Evolutionary conservation across 2,329 filamentous ascomycete species (phyloP), one percentile per base, ranked within the genome.

Genomic region (Sclerotinia trifoliorum): DNA sequence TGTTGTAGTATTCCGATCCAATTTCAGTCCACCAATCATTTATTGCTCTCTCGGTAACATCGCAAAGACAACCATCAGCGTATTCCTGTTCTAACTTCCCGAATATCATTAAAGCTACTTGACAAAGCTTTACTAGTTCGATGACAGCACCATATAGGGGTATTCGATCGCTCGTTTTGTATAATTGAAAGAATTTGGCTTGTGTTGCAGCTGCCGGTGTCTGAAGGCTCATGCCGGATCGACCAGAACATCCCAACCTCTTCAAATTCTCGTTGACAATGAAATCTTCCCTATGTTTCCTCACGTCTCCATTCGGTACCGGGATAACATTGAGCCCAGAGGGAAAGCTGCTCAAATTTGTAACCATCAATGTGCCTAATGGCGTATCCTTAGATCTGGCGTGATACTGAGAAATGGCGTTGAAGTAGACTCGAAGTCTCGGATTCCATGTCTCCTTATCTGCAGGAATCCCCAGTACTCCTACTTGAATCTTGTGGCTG

Each of bases 1-100:
- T 87, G 67, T 94, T 96, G 81, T 94, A 97, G 75, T 95, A 90
- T 73, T 98, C 94, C 0, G 89, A 90, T 1, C 95, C 95, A 69
- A 97, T 90, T 75, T 97, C 92, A 1, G 91, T 89, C 95, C 95
- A 98, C 95, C 95, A 99, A 78, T 97, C 92, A 70, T 89, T 90
- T 74, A 98, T 88, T 1, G 94, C 93, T 70, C 86, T 89, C 78
- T 99, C 95, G 0, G 95, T 98, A 55, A 95, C 84, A 80, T 99
- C 95, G 78, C 95, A 99, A 3, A 99, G 85, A 32, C 97, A 81
- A 0, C 95, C 95, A 75, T 99, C 95, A 10, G 92, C 91, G 77
- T 96, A 98, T 72, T 94, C 91, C 42, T 90, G 85, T n/a, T 92
- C 89, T 7, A 98, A 82, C 77, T 94, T 93, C 66, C 90, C 92